Conservation (phyloP, 768 basidiomycete genomes). For the Kwoniella sp. region DNA sequence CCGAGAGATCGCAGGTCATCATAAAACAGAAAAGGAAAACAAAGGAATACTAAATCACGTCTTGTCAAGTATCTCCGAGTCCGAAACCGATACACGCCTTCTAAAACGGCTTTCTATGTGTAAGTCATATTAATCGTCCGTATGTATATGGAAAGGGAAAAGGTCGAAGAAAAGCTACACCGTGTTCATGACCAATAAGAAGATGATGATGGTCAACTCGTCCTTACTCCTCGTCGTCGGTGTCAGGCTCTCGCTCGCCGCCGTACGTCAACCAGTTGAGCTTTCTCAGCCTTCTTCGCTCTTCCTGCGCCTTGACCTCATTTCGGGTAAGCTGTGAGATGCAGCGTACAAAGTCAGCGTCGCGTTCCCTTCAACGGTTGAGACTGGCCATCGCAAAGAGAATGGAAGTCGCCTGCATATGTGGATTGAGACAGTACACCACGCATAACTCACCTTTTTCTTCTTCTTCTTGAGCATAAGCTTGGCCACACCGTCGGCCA, state of each 20-base stretch:
- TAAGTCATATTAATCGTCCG: neutral
- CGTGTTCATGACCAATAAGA: too few species aligned
- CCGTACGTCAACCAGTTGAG: slow-evolving; percentile 80
- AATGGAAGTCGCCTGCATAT: too few species aligned
- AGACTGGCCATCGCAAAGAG: neutral
- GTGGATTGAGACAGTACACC: too few species aligned
- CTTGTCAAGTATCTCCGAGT: neutral
- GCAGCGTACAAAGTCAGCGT: neutral
- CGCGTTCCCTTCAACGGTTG: neutral
- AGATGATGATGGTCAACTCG: neutral
- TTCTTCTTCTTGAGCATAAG: slow-evolving; percentile 64
- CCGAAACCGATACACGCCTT: neutral
- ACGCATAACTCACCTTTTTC: slow-evolving; percentile 68
- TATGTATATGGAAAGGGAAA: neutral
- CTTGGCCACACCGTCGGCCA: slow-evolving; percentile 44
- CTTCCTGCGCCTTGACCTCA: slow-evolving; percentile 81
- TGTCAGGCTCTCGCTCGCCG: slow-evolving; percentile 60
- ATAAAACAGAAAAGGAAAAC: neutral
- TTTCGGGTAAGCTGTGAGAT: slow-evolving; percentile 50
- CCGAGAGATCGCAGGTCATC: neutral
- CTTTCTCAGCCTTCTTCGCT: slow-evolving; percentile 77
- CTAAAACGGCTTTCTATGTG: neutral
- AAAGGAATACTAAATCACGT: neutral
- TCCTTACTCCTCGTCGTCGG: slow-evolving; percentile 43
- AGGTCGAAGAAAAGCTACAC: slow-evolving; percentile 1